Evolutionary conservation across 2,329 filamentous ascomycete species (phyloP), one percentile per base, ranked within the genome.

Genomic region (Pezicula radicicola): DNA sequence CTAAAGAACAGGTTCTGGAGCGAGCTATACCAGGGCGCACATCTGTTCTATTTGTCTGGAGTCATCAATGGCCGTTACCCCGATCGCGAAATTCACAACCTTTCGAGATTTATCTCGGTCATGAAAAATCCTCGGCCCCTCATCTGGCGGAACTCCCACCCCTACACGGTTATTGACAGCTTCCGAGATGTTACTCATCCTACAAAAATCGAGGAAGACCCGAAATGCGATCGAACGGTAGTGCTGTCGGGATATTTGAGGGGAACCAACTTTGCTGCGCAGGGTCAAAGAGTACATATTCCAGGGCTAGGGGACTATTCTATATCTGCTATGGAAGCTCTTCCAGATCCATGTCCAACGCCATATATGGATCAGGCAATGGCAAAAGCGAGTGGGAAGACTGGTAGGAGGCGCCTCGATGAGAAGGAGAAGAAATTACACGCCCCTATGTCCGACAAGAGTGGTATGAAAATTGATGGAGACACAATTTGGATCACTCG

Each of bases 41-140:
- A 99, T 68, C 77, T 99, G 0, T 99, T 99, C 72, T 97, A 97
- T 66, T 80, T 99, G 5, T 96, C 91, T 1, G 94, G 94, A 64
- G 92, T 99, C 35, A 88, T 97, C 62, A 99, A 99, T 69, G 94
- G 94, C 40, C 82, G 94, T 57, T 99, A 99, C 65, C 95, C 94
- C 0, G 94, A 99, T 69, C 85, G 95, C 58, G 95, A 99, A 71
- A 85, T 99, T 15, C 89, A 97, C 73, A 99, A 99, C 66, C 72
- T 99, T 49, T 96, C 91, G 13, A 84, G 95, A 50, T 99, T 99
- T 70, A 78, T 99, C 59, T 96, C 90, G 18, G 91, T 99, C 60
- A 99, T 99, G 95, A 99, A 99, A 78, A 99, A 96, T 67, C 93
- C 95, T 4, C 82, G 94, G 53, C 94, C 94, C n/a, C 77, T 99